A percentile compares a stretch with the other conserved stretches of the same genome.
Conservation (phyloP, 352 stramenopile species). For the Pythium folliculosum region DNA sequence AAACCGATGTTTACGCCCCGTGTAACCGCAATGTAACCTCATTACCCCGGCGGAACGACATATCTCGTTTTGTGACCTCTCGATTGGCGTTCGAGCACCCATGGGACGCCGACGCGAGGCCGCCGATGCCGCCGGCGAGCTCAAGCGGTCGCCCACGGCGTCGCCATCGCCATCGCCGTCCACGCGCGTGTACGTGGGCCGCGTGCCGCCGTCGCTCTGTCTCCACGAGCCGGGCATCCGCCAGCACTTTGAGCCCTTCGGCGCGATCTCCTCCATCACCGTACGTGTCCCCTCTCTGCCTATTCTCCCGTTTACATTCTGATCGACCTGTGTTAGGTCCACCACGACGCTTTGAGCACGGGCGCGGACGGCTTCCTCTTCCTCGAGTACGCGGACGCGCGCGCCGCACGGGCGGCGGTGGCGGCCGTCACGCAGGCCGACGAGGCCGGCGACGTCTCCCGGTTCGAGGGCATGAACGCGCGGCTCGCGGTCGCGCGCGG, state of each 20-base stretch:
- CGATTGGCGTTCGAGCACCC: not conserved
- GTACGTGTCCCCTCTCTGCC: constrained; percentile 29
- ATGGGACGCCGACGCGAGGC: not conserved
- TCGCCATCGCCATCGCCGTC: not conserved
- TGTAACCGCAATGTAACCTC: not conserved
- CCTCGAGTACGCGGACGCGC: constrained; percentile 45
- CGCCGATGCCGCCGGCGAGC: not conserved
- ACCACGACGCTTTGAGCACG: constrained; percentile 70
- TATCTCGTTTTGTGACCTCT: not conserved
- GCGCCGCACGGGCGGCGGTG: constrained; percentile 41
- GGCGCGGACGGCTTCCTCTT: constrained; percentile 68
- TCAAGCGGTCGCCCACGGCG: not conserved
- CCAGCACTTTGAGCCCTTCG: constrained; percentile 51
- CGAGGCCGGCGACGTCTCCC: constrained; percentile 22
- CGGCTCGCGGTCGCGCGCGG: constrained; percentile 45
- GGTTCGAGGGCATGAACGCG: constrained; percentile 44
- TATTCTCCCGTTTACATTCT: too few species aligned
- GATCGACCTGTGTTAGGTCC: constrained; percentile 36
- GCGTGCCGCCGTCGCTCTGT: constrained; percentile 60
- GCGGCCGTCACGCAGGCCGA: constrained; percentile 34
- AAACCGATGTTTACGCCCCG: too few species aligned
- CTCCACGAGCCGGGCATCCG: constrained; percentile 48
- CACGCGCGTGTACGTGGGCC: constrained; percentile 52
- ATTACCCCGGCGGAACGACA: not conserved
- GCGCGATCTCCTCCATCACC: constrained; percentile 46